phyloP scores from a whole-genome alignment of 371 early-diverging fungal species.

The Apophysomyces trapeziformis region DNA sequence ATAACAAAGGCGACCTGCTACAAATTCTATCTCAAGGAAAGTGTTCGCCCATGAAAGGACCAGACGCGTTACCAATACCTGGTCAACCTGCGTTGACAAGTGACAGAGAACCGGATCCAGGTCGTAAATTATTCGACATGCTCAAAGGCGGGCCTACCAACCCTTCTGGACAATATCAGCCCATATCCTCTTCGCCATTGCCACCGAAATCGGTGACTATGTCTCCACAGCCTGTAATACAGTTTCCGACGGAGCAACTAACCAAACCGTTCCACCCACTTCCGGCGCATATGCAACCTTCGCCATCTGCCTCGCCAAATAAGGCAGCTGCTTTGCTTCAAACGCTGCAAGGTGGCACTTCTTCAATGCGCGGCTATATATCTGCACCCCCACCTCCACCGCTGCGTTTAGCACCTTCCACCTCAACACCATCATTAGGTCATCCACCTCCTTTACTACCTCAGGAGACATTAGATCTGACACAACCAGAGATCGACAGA shows the following conservation, averaged over 20 bases:
- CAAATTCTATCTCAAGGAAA: constrained; percentile 1
- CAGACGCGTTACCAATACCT: neutral
- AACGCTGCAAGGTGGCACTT: constrained; percentile 39
- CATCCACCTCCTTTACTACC: constrained; percentile 31
- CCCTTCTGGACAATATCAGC: neutral
- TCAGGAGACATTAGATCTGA: constrained; percentile 30
- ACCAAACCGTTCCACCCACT: constrained; percentile 41
- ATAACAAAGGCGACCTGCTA: neutral
- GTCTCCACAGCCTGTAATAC: constrained; percentile 10
- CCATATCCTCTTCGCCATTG: neutral
- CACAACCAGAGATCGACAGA: constrained; percentile 31
- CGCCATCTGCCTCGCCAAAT: constrained; percentile 48
- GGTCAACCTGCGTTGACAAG: neutral
- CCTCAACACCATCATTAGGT: constrained; percentile 17
- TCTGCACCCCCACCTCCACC: constrained; percentile 19
- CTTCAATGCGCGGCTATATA: neutral
- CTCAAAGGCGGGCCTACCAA: neutral
- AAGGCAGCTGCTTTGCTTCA: constrained; percentile 53
- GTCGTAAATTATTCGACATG: neutral
- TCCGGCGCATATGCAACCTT: constrained; percentile 27
- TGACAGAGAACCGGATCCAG: neutral
- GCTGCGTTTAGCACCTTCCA: constrained; percentile 17
- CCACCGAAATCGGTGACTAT: constrained; percentile 11
- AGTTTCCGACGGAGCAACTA: constrained; percentile 28
- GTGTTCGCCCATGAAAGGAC: neutral